A percentile compares a stretch with the other conserved stretches of the same genome.
These are phyloP conservation scores for Patellaria atrata DNA, from an alignment of 495 filamentous ascomycete genomes.

Conservation along the genomic window DNA sequence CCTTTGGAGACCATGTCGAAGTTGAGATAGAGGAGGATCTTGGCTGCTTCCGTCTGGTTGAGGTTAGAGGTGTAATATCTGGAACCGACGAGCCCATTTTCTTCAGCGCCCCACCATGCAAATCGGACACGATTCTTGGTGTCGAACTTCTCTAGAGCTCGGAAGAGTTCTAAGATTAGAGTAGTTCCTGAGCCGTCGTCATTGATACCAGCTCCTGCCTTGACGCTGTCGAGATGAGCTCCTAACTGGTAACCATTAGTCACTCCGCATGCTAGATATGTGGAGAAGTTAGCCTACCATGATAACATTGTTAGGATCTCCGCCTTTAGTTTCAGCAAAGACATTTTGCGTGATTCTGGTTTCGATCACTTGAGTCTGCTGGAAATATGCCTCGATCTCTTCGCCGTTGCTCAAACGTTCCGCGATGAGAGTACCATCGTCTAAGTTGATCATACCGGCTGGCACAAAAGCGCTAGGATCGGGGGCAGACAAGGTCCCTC, in stretches of 20 bases:
- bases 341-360: too few relatives aligned
- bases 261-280: neutral
- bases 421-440: too few relatives aligned
- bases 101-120: conserved; percentile 35
- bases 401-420: too few relatives aligned
- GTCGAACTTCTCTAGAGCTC: conserved; percentile 21
- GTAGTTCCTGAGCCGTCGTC: conserved; percentile 30
- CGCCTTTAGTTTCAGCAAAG: conserved; percentile 27
- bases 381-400: too few relatives aligned
- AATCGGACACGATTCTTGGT: conserved; percentile 31
- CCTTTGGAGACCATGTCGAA: conserved; percentile 38
- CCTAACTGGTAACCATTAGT: conserved; percentile 19
- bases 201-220: conserved; percentile 32
- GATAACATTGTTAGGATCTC: conserved; percentile 15
- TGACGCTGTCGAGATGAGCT: conserved; percentile 33
- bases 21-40: conserved; percentile 33
- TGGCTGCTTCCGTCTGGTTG: conserved; percentile 22
- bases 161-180: conserved; percentile 29
- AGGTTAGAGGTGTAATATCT: conserved; percentile 27
- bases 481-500: conserved; percentile 26
- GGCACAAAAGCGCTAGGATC: too few relatives aligned
- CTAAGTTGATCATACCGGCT: too few relatives aligned
- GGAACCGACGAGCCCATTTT: conserved; percentile 29
- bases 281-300: too few relatives aligned
- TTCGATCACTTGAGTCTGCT: too few relatives aligned